Evolutionary conservation across 2,329 filamentous ascomycete genomes (phyloP).

Genomic region (Dothistroma pini): DNA sequence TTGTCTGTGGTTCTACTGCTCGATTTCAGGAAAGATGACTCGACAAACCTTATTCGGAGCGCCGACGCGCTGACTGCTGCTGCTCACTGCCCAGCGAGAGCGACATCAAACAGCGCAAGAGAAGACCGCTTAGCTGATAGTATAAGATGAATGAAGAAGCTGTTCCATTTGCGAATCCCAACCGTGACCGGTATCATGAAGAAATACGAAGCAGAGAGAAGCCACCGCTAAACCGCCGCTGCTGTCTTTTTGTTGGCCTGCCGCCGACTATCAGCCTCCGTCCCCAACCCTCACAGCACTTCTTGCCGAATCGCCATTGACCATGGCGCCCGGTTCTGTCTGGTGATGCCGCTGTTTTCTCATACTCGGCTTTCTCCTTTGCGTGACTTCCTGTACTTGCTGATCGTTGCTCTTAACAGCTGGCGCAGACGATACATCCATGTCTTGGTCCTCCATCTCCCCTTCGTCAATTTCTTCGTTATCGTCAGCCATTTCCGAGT

Average conservation of each 20-base stretch:
- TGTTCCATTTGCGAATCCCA: background rate
- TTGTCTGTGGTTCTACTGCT: too few relatives aligned
- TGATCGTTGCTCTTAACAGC: slow-evolving; percentile 12
- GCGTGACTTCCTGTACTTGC: slow-evolving; percentile 15
- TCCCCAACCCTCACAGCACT: slow-evolving; percentile 17
- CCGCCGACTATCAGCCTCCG: slow-evolving; percentile 10
- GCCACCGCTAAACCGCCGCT: background rate
- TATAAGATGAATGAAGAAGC: background rate
- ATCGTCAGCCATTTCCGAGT: slow-evolving; percentile 33
- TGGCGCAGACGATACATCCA: slow-evolving; percentile 20
- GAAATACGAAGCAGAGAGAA: background rate
- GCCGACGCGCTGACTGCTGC: too few relatives aligned
- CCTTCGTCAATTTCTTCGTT: slow-evolving; percentile 28
- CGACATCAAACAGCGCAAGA: too few relatives aligned
- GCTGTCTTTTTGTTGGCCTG: background rate
- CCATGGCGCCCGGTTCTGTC: slow-evolving; percentile 8
- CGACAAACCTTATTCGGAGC: too few relatives aligned
- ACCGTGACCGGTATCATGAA: background rate
- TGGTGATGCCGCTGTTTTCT: slow-evolving; percentile 13
- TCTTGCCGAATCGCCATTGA: slow-evolving; percentile 21
- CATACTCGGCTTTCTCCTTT: slow-evolving; percentile 16
- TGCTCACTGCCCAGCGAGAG: too few relatives aligned
- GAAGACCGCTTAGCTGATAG: background rate
- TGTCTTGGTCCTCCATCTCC: slow-evolving; percentile 32
- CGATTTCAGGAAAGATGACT: too few relatives aligned